These are phyloP conservation scores for Ogataea dorogensis DNA, from an alignment of 805 yeast species.

Conservation along the genomic window DNA sequence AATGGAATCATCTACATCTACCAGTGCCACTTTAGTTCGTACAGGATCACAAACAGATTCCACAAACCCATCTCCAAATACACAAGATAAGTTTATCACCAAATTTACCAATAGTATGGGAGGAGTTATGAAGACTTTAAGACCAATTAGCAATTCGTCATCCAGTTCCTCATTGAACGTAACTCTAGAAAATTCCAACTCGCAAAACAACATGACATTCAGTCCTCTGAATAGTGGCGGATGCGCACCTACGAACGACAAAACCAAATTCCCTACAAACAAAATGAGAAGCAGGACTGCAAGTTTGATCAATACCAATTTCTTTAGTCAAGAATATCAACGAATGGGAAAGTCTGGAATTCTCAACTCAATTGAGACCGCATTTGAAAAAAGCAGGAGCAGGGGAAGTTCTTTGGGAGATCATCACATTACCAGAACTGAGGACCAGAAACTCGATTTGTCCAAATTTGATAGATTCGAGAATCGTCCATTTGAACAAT, in stretches of 20 bases:
- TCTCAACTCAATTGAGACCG: constrained; percentile 33
- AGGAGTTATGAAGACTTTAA: constrained; percentile 36
- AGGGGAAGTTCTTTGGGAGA: constrained; percentile 27
- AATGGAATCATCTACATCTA: constrained; percentile 10
- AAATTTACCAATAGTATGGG: constrained; percentile 34
- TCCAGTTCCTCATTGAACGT: constrained; percentile 32
- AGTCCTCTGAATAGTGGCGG: constrained; percentile 6
- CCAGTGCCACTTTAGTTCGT: constrained; percentile 12
- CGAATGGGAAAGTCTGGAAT: constrained; percentile 19
- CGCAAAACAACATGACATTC: constrained; percentile 5
- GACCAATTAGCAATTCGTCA: constrained; percentile 34
- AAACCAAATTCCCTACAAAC: constrained; percentile 3
- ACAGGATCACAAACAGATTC: constrained; percentile 13
- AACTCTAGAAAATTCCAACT: constrained; percentile 12
- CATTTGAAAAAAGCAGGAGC: constrained; percentile 33
- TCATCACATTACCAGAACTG: constrained; percentile 3
- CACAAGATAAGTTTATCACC: constrained; percentile 29
- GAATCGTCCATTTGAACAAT: constrained; percentile 28
- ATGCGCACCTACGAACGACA: neutral
- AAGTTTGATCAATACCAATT: constrained; percentile 27
- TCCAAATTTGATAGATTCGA: constrained; percentile 21
- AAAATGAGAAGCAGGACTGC: constrained; percentile 34
- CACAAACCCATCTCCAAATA: constrained; percentile 16
- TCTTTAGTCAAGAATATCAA: constrained; percentile 6
- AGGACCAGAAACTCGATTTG: constrained; percentile 10